These are phyloP conservation scores for Melanogaster broomeanus DNA, from an alignment of 768 basidiomycete species.

Conservation along the genomic window DNA sequence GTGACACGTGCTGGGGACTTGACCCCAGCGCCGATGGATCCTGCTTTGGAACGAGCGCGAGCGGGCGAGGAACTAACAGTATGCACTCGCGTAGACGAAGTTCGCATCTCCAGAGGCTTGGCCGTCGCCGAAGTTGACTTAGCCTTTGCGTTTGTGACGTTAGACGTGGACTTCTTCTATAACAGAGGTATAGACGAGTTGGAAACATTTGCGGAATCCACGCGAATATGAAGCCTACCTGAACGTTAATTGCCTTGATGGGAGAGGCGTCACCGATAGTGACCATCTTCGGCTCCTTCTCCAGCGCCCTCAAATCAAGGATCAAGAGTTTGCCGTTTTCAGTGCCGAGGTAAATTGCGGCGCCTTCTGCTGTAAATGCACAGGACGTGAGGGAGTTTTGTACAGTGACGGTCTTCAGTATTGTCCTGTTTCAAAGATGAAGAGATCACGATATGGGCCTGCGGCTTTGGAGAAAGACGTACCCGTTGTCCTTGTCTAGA, in stretches of 20 bases:
- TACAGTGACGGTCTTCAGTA: constrained; percentile 58
- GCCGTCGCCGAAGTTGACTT: constrained; percentile 11
- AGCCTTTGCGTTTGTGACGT: constrained; percentile 4
- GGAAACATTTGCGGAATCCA: background rate
- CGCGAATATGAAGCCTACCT: constrained; percentile 40
- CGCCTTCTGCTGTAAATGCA: constrained; percentile 70
- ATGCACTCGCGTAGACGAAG: background rate
- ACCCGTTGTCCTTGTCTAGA: constrained; percentile 77
- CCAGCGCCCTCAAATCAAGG: constrained; percentile 63
- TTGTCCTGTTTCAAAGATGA: constrained; percentile 36
- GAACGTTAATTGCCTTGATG: constrained; percentile 56
- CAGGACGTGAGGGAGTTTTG: constrained; percentile 59
- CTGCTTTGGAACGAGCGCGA: constrained; percentile 4
- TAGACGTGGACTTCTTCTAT: constrained; percentile 21
- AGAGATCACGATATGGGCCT: background rate
- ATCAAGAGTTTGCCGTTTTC: constrained; percentile 62
- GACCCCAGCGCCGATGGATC: constrained; percentile 1
- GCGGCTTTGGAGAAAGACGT: constrained; percentile 15
- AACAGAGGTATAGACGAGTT: background rate
- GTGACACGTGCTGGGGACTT: constrained; percentile 24
- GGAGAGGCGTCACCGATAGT: constrained; percentile 49
- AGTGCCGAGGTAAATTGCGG: constrained; percentile 65
- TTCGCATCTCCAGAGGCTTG: constrained; percentile 4
- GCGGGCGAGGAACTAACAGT: constrained; percentile 9
- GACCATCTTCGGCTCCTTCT: constrained; percentile 62